Base-by-base conservation (phyloP, 164 flowering plant genomes). In the Sedum album region DNA sequence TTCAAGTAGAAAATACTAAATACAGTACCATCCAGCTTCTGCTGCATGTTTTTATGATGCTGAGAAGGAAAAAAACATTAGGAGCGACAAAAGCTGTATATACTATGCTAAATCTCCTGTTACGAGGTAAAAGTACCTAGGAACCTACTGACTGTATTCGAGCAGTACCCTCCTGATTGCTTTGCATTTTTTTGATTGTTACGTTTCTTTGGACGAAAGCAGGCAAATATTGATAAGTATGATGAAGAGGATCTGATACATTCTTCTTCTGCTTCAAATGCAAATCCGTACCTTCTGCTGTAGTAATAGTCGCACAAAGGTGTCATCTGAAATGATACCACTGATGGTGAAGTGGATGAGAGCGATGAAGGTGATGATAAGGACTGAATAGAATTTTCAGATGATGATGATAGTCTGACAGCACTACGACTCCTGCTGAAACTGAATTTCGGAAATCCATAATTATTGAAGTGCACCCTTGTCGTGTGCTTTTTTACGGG, bases 381-480 rank as follows among this genome's bases (percentile, higher is more conserved):
- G 1, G 79, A 65, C 30, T 46, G 17, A 31, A 68, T 70, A 15
- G 44, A 23, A 25, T 23, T 55, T 55, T 26, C 31, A 28, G 62
- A 57, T 13, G 62, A 25, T 26, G 61, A 25, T 25, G 18, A 11
- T 55, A 55, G 61, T 2, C 61, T 55, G 61, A 55, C 61, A 55
- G 31, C 61, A 25, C 13, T 35, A 13, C 6, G 44, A 1, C 49
- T 31, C 65, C 66, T 75, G 35, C 53, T 67, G 0, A 68, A 60
- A 36, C 48, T 57, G 7, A 73, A 46, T 57, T 72, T 76, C 6
- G 74, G 72, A 55, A 80, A 70, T 17, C 78, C 64, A 66, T 18
- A 30, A 14, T 42, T 35, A n/a, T 23, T 10, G 7, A 76, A 41
- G 23, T 76, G 21, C 38, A 33, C 69, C 28, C 72, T 35, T 20